Conservation (phyloP, 2,329 filamentous ascomycete species). For the Sphaerulina populicola region DNA sequence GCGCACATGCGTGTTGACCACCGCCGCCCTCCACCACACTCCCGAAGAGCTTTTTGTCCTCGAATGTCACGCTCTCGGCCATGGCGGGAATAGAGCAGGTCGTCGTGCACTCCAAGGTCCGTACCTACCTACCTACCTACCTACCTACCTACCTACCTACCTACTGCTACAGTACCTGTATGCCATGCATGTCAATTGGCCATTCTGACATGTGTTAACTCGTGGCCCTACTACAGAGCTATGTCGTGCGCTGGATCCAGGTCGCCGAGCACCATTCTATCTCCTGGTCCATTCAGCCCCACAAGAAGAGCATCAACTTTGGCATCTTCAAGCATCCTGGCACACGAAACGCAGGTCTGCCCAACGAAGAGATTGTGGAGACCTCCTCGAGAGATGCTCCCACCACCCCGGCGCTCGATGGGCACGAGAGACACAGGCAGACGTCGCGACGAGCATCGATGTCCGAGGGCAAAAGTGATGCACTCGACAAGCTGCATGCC, state of each 20-base stretch:
- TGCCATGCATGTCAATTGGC: not conserved
- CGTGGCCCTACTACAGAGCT: constrained; percentile 55
- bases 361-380: constrained; percentile 37
- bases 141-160: too few relatives aligned
- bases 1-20: constrained; percentile 11
- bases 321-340: constrained; percentile 96
- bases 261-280: constrained; percentile 86
- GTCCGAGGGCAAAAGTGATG: constrained; percentile 49
- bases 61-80: not conserved
- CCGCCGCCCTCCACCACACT: not conserved
- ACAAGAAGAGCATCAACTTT: constrained; percentile 98
- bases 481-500: constrained; percentile 55
- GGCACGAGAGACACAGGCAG: constrained; percentile 29
- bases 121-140: too few relatives aligned
- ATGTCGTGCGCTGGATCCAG: constrained; percentile 94
- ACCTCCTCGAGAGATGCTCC: constrained; percentile 31
- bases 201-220: constrained; percentile 3
- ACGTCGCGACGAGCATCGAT: constrained; percentile 40
- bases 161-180: too few relatives aligned
- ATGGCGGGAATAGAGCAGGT: constrained; percentile 97
- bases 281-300: constrained; percentile 94
- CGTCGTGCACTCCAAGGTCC: constrained; percentile 93
- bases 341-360: constrained; percentile 49
- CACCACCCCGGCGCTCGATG: constrained; percentile 32
- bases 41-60: not conserved